Base-by-base conservation (phyloP, 768 basidiomycete genomes). In the Lactifluus subvellereus region DNA sequence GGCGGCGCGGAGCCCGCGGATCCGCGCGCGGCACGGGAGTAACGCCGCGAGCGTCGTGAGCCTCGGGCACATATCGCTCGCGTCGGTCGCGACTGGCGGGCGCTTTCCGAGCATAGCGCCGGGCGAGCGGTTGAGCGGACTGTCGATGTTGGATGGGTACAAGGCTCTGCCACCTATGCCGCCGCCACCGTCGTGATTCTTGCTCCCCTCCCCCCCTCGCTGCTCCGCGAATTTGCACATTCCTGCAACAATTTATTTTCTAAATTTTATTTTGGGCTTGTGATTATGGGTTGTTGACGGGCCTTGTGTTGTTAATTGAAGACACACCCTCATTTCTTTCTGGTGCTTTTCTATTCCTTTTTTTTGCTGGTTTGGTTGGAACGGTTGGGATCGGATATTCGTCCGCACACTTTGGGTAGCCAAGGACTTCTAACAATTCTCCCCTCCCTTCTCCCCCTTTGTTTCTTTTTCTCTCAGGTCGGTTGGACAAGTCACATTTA, bases 1-100 rank as follows among this genome's bases (percentile, higher is more conserved):
- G 2, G 75, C 74, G 5, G 73, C 73, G 35, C 68, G 78, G 3
- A 70, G 75, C 30, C 73, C 76, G 62, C 57, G 60, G 4, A 66
- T 65, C 11, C 50, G 38, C 3, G 60, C 54, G 57, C 33, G 20
- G 43, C 56, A 51, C 10, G 59, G 51, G 54, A 53, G 43, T n/a
- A 40, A 30, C 35, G 53, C 7, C 1, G 59, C 48, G 9, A 61
- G 60, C 35, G 35, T 56, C 20, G 59, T 43, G 11, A 56, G 59
- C n/a, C 18, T 60, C n/a, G 54, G 30, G 4, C 54, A 38, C 14
- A 18, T 59, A 51, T 54, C 62, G 47, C 40, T 56, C 20, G 42
- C 18, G 9, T 20, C 49, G n/a, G 6, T 42, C 10, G 37, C n/a
- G 57, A 53, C 48, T 27, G 38, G 57, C 3, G 38, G 45, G 11